Evolutionary conservation across 805 yeast genomes (phyloP), one percentile per base, ranked within the genome.

Genomic region (Yarrowia keelungensis): DNA sequence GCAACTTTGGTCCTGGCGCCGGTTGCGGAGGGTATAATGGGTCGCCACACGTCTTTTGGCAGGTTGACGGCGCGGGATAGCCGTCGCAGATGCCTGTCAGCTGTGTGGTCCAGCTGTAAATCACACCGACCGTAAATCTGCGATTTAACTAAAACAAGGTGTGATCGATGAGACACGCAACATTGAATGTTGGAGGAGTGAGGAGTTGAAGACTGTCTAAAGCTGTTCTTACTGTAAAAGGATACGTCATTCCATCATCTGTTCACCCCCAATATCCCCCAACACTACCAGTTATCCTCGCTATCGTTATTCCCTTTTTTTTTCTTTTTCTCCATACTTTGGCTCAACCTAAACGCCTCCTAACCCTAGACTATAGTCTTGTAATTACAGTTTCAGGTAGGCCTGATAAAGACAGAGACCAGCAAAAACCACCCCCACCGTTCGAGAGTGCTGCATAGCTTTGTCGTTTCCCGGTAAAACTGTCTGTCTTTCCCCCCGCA

Each of bases 321-420:
- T 16, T 46, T 19, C 19, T 19, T 15, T 42, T 35, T n/a, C 54
- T 43, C 56, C 56, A n/a, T 12, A 35, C 56, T 50, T 41, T 19
- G 19, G 42, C 58, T 36, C 58, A 53, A 53, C 45, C 14, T 26
- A 14, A 39, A 39, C 14, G 16, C 22, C 45, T 3, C 62, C 62
- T 42, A 56, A 56, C 62, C 62, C 62, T 56, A 11, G 36, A 22
- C 46, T 38, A 39, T 54, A 54, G 45, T 54, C 58, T 8, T 19
- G 8, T 22, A 26, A 42, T 56, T 56, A 56, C 11, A 32, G 62
- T 56, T 56, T 56, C 47, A 43, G 15, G 38, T 41, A 42, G 15
- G 39, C 47, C 47, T 39, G 62, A 56, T 56, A 56, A 41, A 56
- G 62, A 56, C 62, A 56, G 62, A 41, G 47, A 41, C 62, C 62